phyloP scores from a whole-genome alignment of 2,329 filamentous ascomycete species.

The Colletotrichum neosansevieriae region DNA sequence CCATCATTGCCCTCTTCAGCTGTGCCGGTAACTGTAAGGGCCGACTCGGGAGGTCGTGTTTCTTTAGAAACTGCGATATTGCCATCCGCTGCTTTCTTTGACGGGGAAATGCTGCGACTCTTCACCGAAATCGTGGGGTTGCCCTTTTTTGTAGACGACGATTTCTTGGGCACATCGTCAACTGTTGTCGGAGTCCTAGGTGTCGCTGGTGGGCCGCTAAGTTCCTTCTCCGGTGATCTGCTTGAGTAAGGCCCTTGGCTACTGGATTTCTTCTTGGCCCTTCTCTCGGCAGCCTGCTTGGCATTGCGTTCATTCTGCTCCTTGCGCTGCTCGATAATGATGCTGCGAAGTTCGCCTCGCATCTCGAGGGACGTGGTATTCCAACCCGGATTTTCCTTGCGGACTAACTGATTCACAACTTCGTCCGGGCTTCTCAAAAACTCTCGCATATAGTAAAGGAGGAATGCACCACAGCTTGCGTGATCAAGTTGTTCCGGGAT shows the following conservation, averaged over 20 bases:
- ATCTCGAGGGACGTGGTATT: conserved; percentile 69
- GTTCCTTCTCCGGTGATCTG: conserved; percentile 12
- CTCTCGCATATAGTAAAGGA: conserved; percentile 85
- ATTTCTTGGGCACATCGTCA: conserved; percentile 38
- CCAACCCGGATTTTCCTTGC: conserved; percentile 64
- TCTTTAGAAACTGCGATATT: background rate
- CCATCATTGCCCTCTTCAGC: background rate
- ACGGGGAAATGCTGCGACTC: background rate
- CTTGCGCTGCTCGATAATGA: conserved; percentile 73
- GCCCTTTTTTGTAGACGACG: conserved; percentile 34
- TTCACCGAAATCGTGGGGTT: background rate
- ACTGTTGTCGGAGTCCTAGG: conserved; percentile 26
- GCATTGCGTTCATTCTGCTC: conserved; percentile 69
- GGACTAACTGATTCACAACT: conserved; percentile 76
- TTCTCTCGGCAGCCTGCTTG: conserved; percentile 53
- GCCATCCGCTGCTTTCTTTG: background rate
- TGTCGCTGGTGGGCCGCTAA: conserved; percentile 7
- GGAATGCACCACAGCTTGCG: conserved; percentile 89
- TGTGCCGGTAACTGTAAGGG: background rate
- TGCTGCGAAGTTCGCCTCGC: conserved; percentile 73
- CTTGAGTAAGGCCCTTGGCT: conserved; percentile 42
- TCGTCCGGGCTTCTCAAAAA: conserved; percentile 81
- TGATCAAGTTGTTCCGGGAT: conserved; percentile 87
- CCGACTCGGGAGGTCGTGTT: background rate
- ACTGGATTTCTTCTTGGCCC: conserved; percentile 49